Conservation (phyloP, 805 yeast genomes). For the Ascoidea rubescens region DNA sequence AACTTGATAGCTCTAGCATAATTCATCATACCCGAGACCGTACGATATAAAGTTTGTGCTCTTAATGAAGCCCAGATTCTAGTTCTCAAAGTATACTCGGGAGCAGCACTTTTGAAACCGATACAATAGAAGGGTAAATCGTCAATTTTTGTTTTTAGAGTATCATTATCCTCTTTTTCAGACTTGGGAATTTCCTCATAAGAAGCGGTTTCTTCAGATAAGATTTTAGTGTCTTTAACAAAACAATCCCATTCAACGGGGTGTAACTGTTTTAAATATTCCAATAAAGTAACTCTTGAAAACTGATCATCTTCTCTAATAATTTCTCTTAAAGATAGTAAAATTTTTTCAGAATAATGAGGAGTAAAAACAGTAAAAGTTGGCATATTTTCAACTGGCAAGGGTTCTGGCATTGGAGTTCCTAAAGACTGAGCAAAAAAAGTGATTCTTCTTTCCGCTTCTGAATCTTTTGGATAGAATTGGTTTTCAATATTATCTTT, state of each 20-base stretch:
- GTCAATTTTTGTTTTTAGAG: conserved; percentile 23
- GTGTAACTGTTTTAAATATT: conserved; percentile 87
- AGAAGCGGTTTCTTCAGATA: conserved; percentile 89
- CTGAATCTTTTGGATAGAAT: conserved; percentile 92
- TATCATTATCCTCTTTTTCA: conserved; percentile 28
- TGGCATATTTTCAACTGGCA: conserved; percentile 99
- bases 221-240: conserved; percentile 87
- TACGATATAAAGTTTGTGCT: conserved; percentile 72
- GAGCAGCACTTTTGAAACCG: conserved; percentile 57
- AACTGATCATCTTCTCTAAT: conserved; percentile 93
- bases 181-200: conserved; percentile 28
- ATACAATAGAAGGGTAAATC: conserved; percentile 60
- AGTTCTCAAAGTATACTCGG: conserved; percentile 54
- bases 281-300: conserved; percentile 86
- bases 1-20: conserved; percentile 62
- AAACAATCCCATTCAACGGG: conserved; percentile 98
- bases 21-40: conserved; percentile 75
- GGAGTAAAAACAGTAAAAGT: conserved; percentile 94
- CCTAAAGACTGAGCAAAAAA: conserved; percentile 98
- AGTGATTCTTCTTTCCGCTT: conserved; percentile 98
- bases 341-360: conserved; percentile 89
- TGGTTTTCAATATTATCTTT: conserved; percentile 83
- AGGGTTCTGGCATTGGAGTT: conserved; percentile 95
- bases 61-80: conserved; percentile 81
- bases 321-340: conserved; percentile 81